Base-by-base conservation (phyloP, 805 yeast species). In the Ogataea allantospora region DNA sequence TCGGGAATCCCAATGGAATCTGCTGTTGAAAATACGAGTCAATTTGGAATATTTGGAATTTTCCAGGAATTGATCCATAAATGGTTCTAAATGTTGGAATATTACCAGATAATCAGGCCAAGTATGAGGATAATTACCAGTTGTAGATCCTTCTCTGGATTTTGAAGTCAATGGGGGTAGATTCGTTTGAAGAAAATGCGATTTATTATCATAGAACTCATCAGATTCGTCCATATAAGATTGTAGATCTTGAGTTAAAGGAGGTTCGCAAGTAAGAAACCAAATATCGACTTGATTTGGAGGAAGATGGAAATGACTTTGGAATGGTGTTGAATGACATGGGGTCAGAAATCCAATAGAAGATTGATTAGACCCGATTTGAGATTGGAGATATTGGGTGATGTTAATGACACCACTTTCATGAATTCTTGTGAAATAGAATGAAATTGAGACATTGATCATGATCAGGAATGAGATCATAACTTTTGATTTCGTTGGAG, bases 261-360 rank as follows among this genome's bases (percentile, higher is more conserved):
- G 98, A 0, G 99, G 99, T 40, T 88, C 95, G 60, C 99, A 93
- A 0, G 95, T 78, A 27, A 93, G 65, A 38, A 82, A 80, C 95
- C 96, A 85, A 1, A 80, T 52, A n/a, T 60, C 44, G 9, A 75
- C 71, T 1, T 57, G 49, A 2, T 51, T 50, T 12, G 65, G 57
- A 7, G 66, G 58, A 15, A 84, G 63, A 54, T 89, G 95, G 27
- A 93, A 62, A 55, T 83, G 79, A 17, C 93, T 77, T 55, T 88
- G 96, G 80, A 93, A 85, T 2, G 99, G 99, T 0, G 97, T 91
- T 0, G 98, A 89, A 60, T 93, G 99, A 53, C 99, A 93, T 0
- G 99, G 99, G 55, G 89, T 88, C 11, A 93, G 60, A 50, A 93
- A 86, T 0, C 96, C 95, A 19, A 89, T 63, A 8, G 24, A 16